These are phyloP conservation scores for Pestalotiopsis sp. DNA, from an alignment of 2,329 filamentous ascomycete genomes.

Conservation along the genomic window DNA sequence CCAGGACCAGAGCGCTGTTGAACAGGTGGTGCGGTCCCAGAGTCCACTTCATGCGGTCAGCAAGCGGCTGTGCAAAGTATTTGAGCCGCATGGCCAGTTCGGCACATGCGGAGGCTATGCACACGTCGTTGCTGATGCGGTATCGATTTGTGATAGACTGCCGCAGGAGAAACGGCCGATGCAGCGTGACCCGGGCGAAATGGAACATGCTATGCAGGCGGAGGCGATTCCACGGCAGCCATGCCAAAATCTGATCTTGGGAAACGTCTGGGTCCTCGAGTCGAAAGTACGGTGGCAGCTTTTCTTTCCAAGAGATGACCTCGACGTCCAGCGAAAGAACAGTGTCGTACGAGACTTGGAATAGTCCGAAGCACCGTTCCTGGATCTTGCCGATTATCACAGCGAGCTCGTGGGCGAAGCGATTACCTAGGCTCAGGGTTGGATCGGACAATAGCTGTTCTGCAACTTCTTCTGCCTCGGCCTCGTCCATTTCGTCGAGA, in stretches of 20 bases:
- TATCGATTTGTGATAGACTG: constrained; percentile 43
- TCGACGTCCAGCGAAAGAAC: constrained; percentile 37
- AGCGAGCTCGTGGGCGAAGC: constrained; percentile 34
- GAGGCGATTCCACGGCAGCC: constrained; percentile 39
- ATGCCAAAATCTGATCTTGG: constrained; percentile 31
- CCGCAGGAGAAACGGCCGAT: constrained; percentile 40
- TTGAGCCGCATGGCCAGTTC: constrained; percentile 40
- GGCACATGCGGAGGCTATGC: constrained; percentile 42
- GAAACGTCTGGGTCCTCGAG: constrained; percentile 34
- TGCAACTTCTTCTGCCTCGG: constrained; percentile 14
- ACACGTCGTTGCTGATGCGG: constrained; percentile 40
- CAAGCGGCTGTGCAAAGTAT: constrained; percentile 32
- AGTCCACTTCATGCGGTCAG: constrained; percentile 36
- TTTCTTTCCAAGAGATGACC: constrained; percentile 34
- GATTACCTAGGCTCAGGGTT: constrained; percentile 35
- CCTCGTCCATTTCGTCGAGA: constrained; percentile 11
- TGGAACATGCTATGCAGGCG: constrained; percentile 42
- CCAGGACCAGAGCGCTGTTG: constrained; percentile 43
- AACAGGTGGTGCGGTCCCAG: constrained; percentile 41
- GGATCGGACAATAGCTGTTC: constrained; percentile 32
- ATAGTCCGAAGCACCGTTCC: constrained; percentile 40
- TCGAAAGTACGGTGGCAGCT: constrained; percentile 36
- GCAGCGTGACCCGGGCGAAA: constrained; percentile 42
- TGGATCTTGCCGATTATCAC: constrained; percentile 41
- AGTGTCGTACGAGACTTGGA: constrained; percentile 38